Evolutionary conservation across 805 yeast genomes (phyloP).

Genomic region (Nematodospora valgi): DNA sequence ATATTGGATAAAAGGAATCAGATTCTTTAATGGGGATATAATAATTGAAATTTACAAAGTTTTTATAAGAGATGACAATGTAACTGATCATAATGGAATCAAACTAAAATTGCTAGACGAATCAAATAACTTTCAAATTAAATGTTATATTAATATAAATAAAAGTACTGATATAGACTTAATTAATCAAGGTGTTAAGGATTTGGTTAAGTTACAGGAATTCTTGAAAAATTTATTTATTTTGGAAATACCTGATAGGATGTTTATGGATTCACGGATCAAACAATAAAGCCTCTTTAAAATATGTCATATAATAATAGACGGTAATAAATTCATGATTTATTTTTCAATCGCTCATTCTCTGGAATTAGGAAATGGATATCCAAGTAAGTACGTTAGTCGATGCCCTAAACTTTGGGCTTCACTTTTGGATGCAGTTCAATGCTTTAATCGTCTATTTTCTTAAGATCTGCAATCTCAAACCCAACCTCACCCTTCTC

Average conservation of each 20-base stretch:
- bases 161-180: slow-evolving; percentile 73
- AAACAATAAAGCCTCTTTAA: neutral
- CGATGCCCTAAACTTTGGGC: too few relatives aligned
- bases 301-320: too few relatives aligned
- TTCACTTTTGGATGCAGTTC: too few relatives aligned
- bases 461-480: slow-evolving; percentile 1
- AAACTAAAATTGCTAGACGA: slow-evolving; percentile 43
- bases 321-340: too few relatives aligned
- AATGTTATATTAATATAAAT: slow-evolving; percentile 67
- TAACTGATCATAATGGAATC: slow-evolving; percentile 16
- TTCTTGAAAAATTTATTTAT: slow-evolving; percentile 67
- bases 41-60: slow-evolving; percentile 57
- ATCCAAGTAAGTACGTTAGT: too few relatives aligned
- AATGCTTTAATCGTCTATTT: too few relatives aligned
- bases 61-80: slow-evolving; percentile 33
- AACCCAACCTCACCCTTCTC: slow-evolving; percentile 24
- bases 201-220: slow-evolving; percentile 57
- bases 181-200: slow-evolving; percentile 61
- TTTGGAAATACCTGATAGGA: slow-evolving; percentile 72
- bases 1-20: slow-evolving; percentile 58
- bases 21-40: slow-evolving; percentile 59
- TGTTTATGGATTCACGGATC: slow-evolving; percentile 76
- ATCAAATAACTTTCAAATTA: slow-evolving; percentile 57
- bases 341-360: too few relatives aligned
- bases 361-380: too few relatives aligned